These are phyloP conservation scores for Phlebiopsis gigantea DNA, from an alignment of 768 basidiomycete species.

Conservation along the genomic window DNA sequence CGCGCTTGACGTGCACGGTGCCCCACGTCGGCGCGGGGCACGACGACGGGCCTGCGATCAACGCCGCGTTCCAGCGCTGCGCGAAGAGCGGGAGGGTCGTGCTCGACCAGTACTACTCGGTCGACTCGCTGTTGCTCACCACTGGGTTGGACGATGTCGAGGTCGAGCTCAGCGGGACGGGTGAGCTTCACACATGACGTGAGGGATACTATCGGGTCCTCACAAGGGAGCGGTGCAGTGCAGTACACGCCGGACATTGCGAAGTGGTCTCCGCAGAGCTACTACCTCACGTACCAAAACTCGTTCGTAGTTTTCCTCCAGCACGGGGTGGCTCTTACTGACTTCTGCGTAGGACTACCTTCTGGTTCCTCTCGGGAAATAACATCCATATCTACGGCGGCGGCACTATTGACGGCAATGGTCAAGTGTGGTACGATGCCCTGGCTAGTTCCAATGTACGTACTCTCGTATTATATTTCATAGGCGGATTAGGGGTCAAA, in stretches of 20 bases:
- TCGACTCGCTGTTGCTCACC: constrained; percentile 35
- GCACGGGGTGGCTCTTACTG: background rate
- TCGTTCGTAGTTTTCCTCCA: constrained; percentile 24
- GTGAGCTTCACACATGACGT: constrained; percentile 16
- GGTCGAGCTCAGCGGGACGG: constrained; percentile 34
- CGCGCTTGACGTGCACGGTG: constrained; percentile 23
- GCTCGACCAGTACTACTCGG: constrained; percentile 31
- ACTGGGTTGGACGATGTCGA: constrained; percentile 32
- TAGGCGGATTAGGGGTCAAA: background rate
- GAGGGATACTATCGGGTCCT: background rate
- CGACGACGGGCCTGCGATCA: constrained; percentile 34
- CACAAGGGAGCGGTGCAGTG: constrained; percentile 13
- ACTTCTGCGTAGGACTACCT: constrained; percentile 28
- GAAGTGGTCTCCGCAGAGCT: constrained; percentile 35
- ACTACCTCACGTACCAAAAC: constrained; percentile 38
- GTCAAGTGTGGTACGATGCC: constrained; percentile 37
- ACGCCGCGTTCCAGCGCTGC: constrained; percentile 28
- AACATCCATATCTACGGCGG: constrained; percentile 37
- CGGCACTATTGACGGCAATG: constrained; percentile 42
- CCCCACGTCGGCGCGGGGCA: constrained; percentile 27
- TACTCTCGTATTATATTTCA: background rate
- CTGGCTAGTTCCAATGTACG: constrained; percentile 22
- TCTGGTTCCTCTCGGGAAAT: constrained; percentile 35
- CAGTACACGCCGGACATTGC: constrained; percentile 34
- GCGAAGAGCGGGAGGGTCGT: constrained; percentile 25